Evolutionary conservation across 352 stramenopile genomes (phyloP).

Genomic region (Globisporangium takayamanum): DNA sequence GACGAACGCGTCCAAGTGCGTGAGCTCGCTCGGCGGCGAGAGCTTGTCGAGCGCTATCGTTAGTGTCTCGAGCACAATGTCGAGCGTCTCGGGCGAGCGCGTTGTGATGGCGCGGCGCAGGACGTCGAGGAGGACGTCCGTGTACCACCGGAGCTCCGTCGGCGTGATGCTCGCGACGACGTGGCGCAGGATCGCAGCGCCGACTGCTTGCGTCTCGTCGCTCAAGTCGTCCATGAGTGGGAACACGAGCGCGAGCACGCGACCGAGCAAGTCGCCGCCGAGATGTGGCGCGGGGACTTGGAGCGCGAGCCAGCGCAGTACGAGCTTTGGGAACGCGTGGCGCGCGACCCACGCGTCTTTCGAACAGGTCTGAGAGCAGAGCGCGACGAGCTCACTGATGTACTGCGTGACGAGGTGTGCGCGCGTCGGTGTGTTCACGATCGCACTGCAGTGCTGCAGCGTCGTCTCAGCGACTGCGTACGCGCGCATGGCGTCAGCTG

Average conservation of each 20-base stretch:
- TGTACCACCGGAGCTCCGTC: conserved; percentile 79
- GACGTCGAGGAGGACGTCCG: conserved; percentile 70
- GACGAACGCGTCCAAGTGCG: conserved; percentile 63
- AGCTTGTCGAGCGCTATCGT: conserved; percentile 52
- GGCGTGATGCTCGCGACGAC: conserved; percentile 53
- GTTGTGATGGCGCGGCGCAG: conserved; percentile 55
- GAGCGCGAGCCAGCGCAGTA: conserved; percentile 43
- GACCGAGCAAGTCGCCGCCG: conserved; percentile 61
- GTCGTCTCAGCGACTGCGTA: conserved; percentile 15
- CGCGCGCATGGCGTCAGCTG: conserved; percentile 20
- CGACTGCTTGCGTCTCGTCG: conserved; percentile 53
- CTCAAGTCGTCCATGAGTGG: conserved; percentile 71
- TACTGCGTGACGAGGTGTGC: conserved; percentile 24
- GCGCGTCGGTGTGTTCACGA: conserved; percentile 9
- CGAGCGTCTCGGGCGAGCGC: conserved; percentile 46
- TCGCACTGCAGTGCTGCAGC: conserved; percentile 16
- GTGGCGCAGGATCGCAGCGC: conserved; percentile 52
- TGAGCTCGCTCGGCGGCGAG: conserved; percentile 42
- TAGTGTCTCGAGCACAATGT: conserved; percentile 53
- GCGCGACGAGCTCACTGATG: conserved; percentile 28
- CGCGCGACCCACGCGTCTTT: conserved; percentile 65
- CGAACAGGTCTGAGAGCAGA: conserved; percentile 41
- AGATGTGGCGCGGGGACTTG: conserved; percentile 58
- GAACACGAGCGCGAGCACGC: conserved; percentile 68
- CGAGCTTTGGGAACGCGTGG: conserved; percentile 41